phyloP scores from a whole-genome alignment of 2,329 filamentous ascomycete genomes.

The Fusarium illudens region DNA sequence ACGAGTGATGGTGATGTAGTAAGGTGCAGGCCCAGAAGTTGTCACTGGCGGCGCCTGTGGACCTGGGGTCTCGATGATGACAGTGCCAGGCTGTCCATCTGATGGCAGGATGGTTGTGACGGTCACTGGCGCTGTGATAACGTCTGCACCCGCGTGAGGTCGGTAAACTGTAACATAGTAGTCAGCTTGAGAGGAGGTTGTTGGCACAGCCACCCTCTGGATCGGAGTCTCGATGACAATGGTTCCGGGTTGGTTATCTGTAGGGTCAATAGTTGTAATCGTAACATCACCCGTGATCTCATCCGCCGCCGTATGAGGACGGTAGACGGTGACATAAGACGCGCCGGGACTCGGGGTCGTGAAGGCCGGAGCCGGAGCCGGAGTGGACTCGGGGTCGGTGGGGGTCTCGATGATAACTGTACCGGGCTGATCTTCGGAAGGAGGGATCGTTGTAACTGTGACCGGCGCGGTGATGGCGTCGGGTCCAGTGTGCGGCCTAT shows the following conservation, averaged over 20 bases:
- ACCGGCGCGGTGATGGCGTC: conserved; percentile 4
- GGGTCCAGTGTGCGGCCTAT: conserved; percentile 17
- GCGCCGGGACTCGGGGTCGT: neutral
- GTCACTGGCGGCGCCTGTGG: neutral
- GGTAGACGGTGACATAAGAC: neutral
- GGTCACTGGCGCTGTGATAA: conserved; percentile 7
- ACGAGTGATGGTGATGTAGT: conserved; percentile 20
- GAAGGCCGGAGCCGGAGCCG: neutral
- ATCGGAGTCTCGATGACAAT: conserved; percentile 14
- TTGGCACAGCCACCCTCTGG: neutral
- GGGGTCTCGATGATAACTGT: conserved; percentile 18
- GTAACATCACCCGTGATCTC: neutral
- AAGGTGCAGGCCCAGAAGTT: neutral
- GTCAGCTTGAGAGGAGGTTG: neutral
- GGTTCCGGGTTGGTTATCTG: conserved; percentile 2
- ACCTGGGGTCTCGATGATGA: conserved; percentile 20
- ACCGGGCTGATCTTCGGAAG: conserved; percentile 20
- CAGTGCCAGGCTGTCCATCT: conserved; percentile 17
- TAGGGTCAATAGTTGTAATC: conserved; percentile 1
- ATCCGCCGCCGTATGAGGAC: neutral
- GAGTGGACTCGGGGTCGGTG: neutral
- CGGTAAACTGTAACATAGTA: conserved; percentile 22
- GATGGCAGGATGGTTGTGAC: conserved; percentile 15
- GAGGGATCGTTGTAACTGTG: conserved; percentile 14
- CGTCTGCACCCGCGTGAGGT: conserved; percentile 14